Evolutionary conservation across 2,329 filamentous ascomycete genomes (phyloP), one percentile per base, ranked within the genome.

Genomic region (Pezicula rhizophila): DNA sequence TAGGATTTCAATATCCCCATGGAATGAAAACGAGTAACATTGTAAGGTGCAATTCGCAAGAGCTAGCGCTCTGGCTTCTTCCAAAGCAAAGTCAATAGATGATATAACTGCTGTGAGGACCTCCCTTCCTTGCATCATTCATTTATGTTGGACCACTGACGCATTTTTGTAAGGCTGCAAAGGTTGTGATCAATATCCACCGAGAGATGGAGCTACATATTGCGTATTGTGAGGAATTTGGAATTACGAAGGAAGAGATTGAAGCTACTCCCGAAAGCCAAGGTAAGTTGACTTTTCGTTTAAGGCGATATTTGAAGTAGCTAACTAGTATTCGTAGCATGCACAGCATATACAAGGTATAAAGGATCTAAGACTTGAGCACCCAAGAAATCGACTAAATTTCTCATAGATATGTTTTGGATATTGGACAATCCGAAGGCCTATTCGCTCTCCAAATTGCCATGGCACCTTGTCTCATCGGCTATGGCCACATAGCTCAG

Each of bases 401-500:
- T n/a, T 14, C 15, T 42, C 34, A 31, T 50, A 75, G 87, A 64
- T 96, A 92, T 65, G 85, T 96, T 23, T 81, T 96, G 47, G 92
- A 97, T 60, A 77, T 96, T 17, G 92, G 92, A 6, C 82, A 89
- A 58, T 89, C 86, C 2, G 82, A 93, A 63, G 90, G 96, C 70
- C 95, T 85, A 83, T 75, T 96, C 40, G 90, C 84, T 4, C 77
- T 97, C 8, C 89, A 96, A 61, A 74, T 96, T 53, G 84, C 89
- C 4, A 75, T 96, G 47, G 82, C 91, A 12, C 90, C 92, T 0
- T 96, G 92, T 64, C 74, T 96, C 28, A 77, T 96, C n/a, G 92
- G 92, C 38, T 96, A 97, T 65, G 85, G 85, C 8, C 80, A 80
- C 48, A 87, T 95, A 51, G 92, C 88, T 5, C 76, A 77, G 59